Evolutionary conservation across 1,284 basidiomycete genomes (phyloP), one percentile per base, ranked within the genome.

Genomic region (Rhodotorula mucilaginosa): DNA sequence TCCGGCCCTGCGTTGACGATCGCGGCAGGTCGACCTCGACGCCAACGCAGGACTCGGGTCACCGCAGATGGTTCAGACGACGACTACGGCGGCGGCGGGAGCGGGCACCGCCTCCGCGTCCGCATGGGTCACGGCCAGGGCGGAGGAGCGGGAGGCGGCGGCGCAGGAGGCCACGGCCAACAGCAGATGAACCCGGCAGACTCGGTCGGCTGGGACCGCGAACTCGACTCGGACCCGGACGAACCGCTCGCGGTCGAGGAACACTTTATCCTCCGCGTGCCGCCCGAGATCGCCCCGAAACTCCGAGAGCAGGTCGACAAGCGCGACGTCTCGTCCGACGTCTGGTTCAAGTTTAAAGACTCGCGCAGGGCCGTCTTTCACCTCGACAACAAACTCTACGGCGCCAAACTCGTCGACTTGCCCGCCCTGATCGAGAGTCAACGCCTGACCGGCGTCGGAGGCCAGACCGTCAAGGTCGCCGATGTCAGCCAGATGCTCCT

Each of bases 291-390:
- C 5, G 81, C 82, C 64, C 89, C 91, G 61, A 88, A 86, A 75
- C 78, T 97, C 71, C 86, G 87, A 78, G 92, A 92, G 83, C 65
- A 75, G 39, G 69, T 75, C 59, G 68, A 72, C 61, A 54, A 52
- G 44, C 61, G 69, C 16, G 71, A 75, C 52, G 61, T 76, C 34
- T 67, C 70, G 18, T 83, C 90, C 76, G 93, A 97, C 77, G 88
- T 98, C 16, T 97, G 92, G 90, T 95, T 99, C 86, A 98, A 97
- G 83, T 98, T 99, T 82, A 94, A 98, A 83, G 96, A 99, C 81
- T 92, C 95, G 64, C 87, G 97, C 61, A 84, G 97, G 77, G 97
- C 92, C 5, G 86, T 91, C 39, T 95, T 99, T 80, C 92, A 95
- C 80, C 86, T 96, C 46, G 91, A 90, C 29, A 88, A 89, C 74